These are phyloP conservation scores for Puccinia coronata DNA, from an alignment of 1,284 basidiomycete genomes.

Conservation along the genomic window DNA sequence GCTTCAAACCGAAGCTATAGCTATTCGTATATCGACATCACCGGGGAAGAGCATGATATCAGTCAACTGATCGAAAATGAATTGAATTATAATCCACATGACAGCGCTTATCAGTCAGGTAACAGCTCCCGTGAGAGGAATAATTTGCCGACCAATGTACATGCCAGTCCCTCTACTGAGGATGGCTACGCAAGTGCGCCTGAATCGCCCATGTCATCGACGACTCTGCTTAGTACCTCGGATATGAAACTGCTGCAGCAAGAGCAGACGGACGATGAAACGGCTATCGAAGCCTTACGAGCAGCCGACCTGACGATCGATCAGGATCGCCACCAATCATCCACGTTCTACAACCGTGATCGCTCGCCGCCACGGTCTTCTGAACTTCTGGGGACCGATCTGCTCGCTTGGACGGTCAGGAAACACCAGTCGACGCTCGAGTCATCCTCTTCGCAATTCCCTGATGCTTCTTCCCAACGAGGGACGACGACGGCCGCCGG, in stretches of 20 bases:
- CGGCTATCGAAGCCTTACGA: conserved; percentile 41
- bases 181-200: conserved; percentile 48
- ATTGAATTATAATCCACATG: conserved; percentile 60
- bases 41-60: conserved; percentile 80
- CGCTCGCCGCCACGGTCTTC: not conserved
- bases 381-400: not conserved
- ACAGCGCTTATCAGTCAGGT: not conserved
- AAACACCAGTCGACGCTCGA: not conserved
- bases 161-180: conserved; percentile 51
- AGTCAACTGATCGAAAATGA: conserved; percentile 88
- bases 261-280: conserved; percentile 28
- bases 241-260: not conserved
- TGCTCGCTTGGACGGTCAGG: conserved; percentile 25
- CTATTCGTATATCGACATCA: conserved; percentile 84
- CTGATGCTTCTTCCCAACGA: conserved; percentile 50
- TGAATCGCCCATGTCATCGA: conserved; percentile 33
- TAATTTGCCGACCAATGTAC: conserved; percentile 32
- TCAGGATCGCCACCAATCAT: not conserved
- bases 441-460: not conserved
- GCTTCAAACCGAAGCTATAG: conserved; percentile 64
- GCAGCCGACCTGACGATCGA: conserved; percentile 42
- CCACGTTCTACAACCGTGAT: not conserved
- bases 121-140: conserved; percentile 16
- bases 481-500: conserved; percentile 67
- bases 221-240: conserved; percentile 25